Evolutionary conservation across 352 stramenopile genomes (phyloP), one percentile per base, ranked within the genome.

Genomic region (Hyaloperonospora arabidopsidis): DNA sequence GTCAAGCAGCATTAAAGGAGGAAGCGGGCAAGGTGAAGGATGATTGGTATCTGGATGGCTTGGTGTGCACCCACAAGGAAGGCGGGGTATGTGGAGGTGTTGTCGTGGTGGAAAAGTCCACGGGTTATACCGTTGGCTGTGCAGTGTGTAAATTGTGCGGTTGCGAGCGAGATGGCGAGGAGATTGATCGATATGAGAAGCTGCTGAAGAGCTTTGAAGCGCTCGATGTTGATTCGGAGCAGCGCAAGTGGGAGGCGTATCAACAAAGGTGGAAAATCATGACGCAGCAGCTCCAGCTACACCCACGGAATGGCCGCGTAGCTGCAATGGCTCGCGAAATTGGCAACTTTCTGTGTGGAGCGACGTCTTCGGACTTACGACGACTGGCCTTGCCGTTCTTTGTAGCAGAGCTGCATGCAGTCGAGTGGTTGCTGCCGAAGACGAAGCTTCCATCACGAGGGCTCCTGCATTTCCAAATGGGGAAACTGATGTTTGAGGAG

Each of bases 381-480:
- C 28, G 6, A 1, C 22, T 54, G 15, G 54, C 70, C 17, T 36
- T 73, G 5, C n/a, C 39, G 2, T 71, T 66, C 35, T 72, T 68
- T 12, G 2, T 53, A 7, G 49, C 50, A 15, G 73, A 84, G 21
- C 49, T 80, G 6, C 23, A 17, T 0, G 65, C 73, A 6, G 65
- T 72, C 0, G 58, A 73, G 39, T 84, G 73, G 73, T 36, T 84
- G 21, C 47, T 84, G 15, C 63, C 70, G 1, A 48, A 58, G 10
- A 52, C 54, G 0, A 67, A 67, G 38, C 58, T 84, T 17, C 73
- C 73, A 2, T 67, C 70, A 10, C 61, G 70, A 46, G 73, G 73
- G 15, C 48, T 79, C 0, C 46, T 84, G 23, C 63, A 77, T 17
- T 71, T 72, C 36, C 70, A 80, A 43, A 70, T 80, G 18, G 70